These are phyloP conservation scores for Corymbia calophylla DNA, from an alignment of 441 rosid species.

Conservation along the genomic window DNA sequence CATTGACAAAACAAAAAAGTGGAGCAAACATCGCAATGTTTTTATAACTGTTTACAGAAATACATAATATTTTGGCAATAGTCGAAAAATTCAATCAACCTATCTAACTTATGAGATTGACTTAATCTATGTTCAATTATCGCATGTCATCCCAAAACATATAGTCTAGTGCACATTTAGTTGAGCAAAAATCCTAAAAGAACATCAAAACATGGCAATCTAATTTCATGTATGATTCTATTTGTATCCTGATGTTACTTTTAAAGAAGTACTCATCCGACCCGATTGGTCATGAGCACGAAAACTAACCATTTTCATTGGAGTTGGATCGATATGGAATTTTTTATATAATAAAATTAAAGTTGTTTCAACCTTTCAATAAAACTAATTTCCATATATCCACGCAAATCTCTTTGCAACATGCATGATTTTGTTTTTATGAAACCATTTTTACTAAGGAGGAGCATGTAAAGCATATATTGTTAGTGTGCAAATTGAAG, in stretches of 20 bases:
- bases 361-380: background rate
- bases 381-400: background rate
- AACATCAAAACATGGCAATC: background rate
- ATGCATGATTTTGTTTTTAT: background rate
- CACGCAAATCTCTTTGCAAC: no score
- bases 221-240: background rate
- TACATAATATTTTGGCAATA: background rate
- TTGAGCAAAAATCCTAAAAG: background rate
- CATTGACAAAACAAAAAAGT: background rate
- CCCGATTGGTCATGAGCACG: background rate
- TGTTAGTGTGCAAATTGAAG: background rate
- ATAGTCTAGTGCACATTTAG: accelerated
- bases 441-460: background rate
- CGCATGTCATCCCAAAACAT: background rate
- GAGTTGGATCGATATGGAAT: background rate
- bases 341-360: background rate
- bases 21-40: background rate
- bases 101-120: background rate
- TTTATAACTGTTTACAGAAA: background rate
- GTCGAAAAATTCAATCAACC: background rate
- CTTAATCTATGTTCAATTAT: background rate
- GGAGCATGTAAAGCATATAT: background rate
- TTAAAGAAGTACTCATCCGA: background rate
- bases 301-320: background rate
- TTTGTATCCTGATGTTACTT: background rate